Percentiles rank a stretch among this genome's conserved stretches.
phyloP scores from a whole-genome alignment of 177 flowering plant species.

The Vitis hybrid region DNA sequence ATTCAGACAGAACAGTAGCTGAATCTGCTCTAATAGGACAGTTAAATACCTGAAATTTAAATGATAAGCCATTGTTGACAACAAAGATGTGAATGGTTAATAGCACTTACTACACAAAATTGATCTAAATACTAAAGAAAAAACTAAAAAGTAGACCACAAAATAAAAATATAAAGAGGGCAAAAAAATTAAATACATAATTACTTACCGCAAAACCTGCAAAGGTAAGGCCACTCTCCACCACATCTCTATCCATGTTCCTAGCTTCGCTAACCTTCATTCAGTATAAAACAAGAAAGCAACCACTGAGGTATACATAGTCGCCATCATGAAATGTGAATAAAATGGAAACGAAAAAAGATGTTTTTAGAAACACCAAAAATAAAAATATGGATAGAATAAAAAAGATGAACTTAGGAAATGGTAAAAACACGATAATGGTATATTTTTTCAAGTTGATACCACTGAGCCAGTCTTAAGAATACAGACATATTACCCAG shows the following conservation, averaged over 20 bases:
- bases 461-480: too few relatives aligned
- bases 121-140: not conserved
- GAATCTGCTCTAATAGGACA: constrained; percentile 94
- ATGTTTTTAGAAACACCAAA: too few relatives aligned
- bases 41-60: constrained; percentile 73
- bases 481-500: too few relatives aligned
- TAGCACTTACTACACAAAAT: not conserved
- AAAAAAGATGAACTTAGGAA: too few relatives aligned
- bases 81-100: not conserved
- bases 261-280: constrained; percentile 93
- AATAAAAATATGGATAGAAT: too few relatives aligned
- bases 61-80: constrained; percentile 3
- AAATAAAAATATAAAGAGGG: not conserved
- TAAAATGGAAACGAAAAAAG: not conserved
- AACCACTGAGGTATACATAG: not conserved
- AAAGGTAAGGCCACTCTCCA: constrained; percentile 82
- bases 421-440: too few relatives aligned
- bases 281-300: constrained; percentile 8
- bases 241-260: constrained; percentile 80
- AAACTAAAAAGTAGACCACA: not conserved
- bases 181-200: not conserved
- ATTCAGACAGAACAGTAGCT: constrained; percentile 69
- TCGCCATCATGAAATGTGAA: too few relatives aligned
- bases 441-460: too few relatives aligned
- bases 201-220: constrained; percentile 88